phyloP scores from a whole-genome alignment of 495 filamentous ascomycete genomes.

The Cercophora scortea region DNA sequence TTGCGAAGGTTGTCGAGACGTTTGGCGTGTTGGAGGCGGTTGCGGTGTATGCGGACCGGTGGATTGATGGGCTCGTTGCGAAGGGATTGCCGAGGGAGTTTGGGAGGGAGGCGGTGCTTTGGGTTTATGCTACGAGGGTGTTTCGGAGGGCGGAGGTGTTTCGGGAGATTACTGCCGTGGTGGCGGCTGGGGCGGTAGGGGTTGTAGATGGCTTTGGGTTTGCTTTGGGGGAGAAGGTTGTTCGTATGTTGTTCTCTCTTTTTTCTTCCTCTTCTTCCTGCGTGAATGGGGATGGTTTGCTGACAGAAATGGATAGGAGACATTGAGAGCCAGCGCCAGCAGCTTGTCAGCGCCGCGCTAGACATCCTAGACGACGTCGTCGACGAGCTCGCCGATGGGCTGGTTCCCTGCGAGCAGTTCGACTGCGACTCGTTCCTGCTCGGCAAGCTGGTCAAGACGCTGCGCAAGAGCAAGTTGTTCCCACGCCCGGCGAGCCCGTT shows the following conservation, averaged over 20 bases:
- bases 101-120: slow-evolving; percentile 13
- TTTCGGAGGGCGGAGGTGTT: slow-evolving; percentile 20
- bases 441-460: slow-evolving; percentile 18
- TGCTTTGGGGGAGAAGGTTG: slow-evolving; percentile 21
- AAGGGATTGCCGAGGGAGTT: slow-evolving; percentile 1
- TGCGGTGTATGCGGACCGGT: slow-evolving; percentile 33
- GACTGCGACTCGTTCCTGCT: slow-evolving; percentile 21
- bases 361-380: slow-evolving; percentile 8
- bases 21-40: slow-evolving; percentile 40
- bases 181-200: slow-evolving; percentile 7
- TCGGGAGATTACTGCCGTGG: slow-evolving; percentile 12
- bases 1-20: slow-evolving; percentile 44
- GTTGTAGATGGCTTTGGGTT: slow-evolving; percentile 13
- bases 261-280: no score
- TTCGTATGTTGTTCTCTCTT: slow-evolving; percentile 8
- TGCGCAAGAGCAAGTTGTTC: slow-evolving; percentile 11
- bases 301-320: slow-evolving; percentile 1
- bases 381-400: slow-evolving; percentile 6
- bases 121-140: slow-evolving; percentile 21
- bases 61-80: slow-evolving; percentile 23
- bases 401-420: slow-evolving; percentile 6
- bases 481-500: slow-evolving; percentile 15
- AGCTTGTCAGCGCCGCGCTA: slow-evolving; percentile 11
- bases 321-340: slow-evolving; percentile 17
- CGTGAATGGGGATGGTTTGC: neutral